Evolutionary conservation across 2,329 filamentous ascomycete species (phyloP), one percentile per base, ranked within the genome.

Genomic region (Fusarium heterosporum): DNA sequence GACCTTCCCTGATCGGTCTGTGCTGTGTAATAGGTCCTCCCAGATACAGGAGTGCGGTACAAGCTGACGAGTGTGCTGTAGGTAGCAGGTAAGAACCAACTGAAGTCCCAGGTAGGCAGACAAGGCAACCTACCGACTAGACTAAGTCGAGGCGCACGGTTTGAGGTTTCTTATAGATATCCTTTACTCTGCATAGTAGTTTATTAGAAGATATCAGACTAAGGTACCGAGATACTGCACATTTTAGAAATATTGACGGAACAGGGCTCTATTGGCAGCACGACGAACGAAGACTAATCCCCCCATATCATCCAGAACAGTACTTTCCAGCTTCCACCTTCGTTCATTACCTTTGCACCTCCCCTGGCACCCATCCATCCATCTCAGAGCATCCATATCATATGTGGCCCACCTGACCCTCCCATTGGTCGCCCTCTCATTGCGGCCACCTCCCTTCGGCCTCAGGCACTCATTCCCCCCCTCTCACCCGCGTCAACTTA

Each of bases 401-500:
- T 64, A 71, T 72, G 70, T 72, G 70, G 68, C 62, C 59, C 47
- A 55, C 52, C 55, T 30, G 42, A 11, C 30, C 48, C 19, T 54
- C 50, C 64, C 25, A 73, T 73, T 73, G 71, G 71, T 19, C 60
- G 11, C 25, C 26, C 26, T 48, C 49, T 16, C 25, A 40, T 57
- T 30, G 42, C 19, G 19, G 54, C 55, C 55, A 64, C 61, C 53
- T 26, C 8, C 17, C 28, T 26, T 54, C 40, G 39, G 71, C 71
- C 71, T 73, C 69, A 73, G 69, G 69, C 71, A 70, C 22, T 19
- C 22, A 14, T 22, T 2, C 2, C 29, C 53, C 55, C 55, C 51
- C 55, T 64, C 55, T 64, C 49, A 49, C 52, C 53, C 50, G 61
- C 59, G 63, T 63, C 60, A 34, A 63, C 34, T 65, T 77, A 77